Conservation (phyloP, 1,139 yeast species). For the Magnusiomyces suaveolens region DNA sequence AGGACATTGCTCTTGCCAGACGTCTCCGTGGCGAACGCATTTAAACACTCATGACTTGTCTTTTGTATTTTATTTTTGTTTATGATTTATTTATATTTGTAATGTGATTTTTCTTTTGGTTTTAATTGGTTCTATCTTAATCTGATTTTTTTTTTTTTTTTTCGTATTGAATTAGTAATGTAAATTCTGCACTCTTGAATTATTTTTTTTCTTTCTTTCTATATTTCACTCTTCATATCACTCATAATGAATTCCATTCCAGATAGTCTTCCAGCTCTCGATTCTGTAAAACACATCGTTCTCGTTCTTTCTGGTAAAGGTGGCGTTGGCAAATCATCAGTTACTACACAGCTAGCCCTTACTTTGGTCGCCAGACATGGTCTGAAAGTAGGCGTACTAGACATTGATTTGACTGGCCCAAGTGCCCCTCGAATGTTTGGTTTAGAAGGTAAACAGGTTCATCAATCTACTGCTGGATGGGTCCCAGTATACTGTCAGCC, state of each 20-base stretch:
- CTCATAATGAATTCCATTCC: constrained; percentile 2
- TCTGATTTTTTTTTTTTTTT: no score
- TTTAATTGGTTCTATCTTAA: no score
- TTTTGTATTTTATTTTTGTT: neutral
- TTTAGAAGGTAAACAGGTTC: constrained; percentile 67
- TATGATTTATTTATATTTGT: neutral
- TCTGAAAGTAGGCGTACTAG: constrained; percentile 79
- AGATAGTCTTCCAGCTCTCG: constrained; percentile 37
- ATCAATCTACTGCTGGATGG: constrained; percentile 83
- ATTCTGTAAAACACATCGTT: constrained; percentile 62
- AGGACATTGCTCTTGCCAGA: constrained; percentile 97
- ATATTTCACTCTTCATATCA: no score
- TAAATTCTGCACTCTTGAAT: no score
- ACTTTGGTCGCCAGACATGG: constrained; percentile 56
- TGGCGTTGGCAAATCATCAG: constrained; percentile 96
- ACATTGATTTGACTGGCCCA: constrained; percentile 94
- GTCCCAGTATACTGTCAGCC: constrained; percentile 55
- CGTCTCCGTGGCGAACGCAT: constrained; percentile 84
- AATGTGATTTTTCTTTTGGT: neutral
- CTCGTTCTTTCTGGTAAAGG: constrained; percentile 88
- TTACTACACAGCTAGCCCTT: constrained; percentile 85
- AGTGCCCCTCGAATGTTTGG: constrained; percentile 96
- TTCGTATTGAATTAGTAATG: no score
- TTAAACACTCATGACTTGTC: no score
- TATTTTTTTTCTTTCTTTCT: neutral